phyloP scores from a whole-genome alignment of 2,329 filamentous ascomycete genomes.

The Capronia epimyces region DNA sequence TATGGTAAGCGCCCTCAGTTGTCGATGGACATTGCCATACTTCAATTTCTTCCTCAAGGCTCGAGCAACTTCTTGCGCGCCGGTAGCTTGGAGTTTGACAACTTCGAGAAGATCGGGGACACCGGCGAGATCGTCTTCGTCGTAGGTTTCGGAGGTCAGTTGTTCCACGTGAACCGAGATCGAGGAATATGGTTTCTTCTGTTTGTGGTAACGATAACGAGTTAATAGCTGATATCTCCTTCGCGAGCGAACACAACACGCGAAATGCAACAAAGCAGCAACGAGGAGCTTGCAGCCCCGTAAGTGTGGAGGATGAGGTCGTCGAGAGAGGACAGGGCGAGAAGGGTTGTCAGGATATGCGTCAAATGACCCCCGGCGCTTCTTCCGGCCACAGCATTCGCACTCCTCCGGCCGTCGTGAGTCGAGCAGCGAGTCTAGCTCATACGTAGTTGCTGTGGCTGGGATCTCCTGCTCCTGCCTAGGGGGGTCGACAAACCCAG shows the following conservation, averaged over 20 bases:
- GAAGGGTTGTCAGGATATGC: slow-evolving; percentile 20
- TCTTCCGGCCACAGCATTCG: slow-evolving; percentile 23
- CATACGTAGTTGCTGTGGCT: slow-evolving; percentile 6
- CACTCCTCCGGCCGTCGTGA: slow-evolving; percentile 14
- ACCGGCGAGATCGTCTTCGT: slow-evolving; percentile 85
- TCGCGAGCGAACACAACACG: slow-evolving; percentile 26
- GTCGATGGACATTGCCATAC: slow-evolving; percentile 90
- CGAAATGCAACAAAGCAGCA: slow-evolving; percentile 23
- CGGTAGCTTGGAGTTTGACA: slow-evolving; percentile 79
- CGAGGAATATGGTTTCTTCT: slow-evolving; percentile 83
- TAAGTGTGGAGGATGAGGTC: slow-evolving; percentile 9
- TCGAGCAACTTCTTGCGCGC: slow-evolving; percentile 81
- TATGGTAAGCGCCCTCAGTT: slow-evolving; percentile 80
- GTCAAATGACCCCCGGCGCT: slow-evolving; percentile 21
- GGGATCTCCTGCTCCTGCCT: slow-evolving; percentile 8
- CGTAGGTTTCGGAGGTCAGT: slow-evolving; percentile 80
- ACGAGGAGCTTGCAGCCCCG: slow-evolving; percentile 23
- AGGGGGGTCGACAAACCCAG: slow-evolving; percentile 23
- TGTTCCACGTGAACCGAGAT: slow-evolving; percentile 89
- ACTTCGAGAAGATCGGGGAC: slow-evolving; percentile 93
- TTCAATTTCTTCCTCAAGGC: slow-evolving; percentile 97
- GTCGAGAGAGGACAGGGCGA: slow-evolving; percentile 12
- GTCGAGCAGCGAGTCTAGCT: slow-evolving; percentile 18
- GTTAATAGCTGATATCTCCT: slow-evolving; percentile 29
- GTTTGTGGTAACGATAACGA: slow-evolving; percentile 29